Conservation (phyloP, 495 filamentous ascomycete species). For the Daldinia vernicosa region DNA sequence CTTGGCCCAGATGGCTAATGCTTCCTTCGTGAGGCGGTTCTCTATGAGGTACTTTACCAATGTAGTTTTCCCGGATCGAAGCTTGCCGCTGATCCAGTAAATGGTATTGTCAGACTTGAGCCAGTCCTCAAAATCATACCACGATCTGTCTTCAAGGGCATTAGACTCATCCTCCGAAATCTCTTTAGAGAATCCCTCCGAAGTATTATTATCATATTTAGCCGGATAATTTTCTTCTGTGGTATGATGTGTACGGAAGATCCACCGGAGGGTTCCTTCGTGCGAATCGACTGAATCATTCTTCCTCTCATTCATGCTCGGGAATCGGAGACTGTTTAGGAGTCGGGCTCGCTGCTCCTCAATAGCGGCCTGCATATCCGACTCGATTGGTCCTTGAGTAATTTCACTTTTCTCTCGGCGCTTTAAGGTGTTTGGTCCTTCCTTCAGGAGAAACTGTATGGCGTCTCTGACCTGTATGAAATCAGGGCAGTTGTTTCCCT, state of each 20-base stretch:
- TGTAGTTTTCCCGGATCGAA: not conserved
- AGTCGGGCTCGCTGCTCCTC: not conserved
- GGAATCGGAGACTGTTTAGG: not conserved
- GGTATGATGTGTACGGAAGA: not conserved
- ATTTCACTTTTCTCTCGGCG: not conserved
- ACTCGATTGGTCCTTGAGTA: not conserved
- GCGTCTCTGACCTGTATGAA: slow-evolving; percentile 30
- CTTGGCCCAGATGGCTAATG: not conserved
- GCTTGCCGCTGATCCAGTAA: slow-evolving; percentile 1
- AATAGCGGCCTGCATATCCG: not conserved
- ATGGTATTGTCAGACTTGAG: not conserved
- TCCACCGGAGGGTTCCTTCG: not conserved
- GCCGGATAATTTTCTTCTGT: too few species aligned
- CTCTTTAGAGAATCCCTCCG: too few species aligned
- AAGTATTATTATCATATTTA: too few species aligned
- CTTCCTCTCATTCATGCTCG: not conserved
- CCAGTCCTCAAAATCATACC: not conserved
- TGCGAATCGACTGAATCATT: not conserved
- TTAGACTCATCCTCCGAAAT: not conserved
- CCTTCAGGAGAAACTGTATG: not conserved
- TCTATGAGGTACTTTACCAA: not conserved
- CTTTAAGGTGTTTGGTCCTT: not conserved
- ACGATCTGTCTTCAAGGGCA: not conserved
- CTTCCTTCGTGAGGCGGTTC: not conserved
- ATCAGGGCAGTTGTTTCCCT: slow-evolving; percentile 16